A percentile compares a stretch with the other conserved stretches of the same genome.
phyloP scores from a whole-genome alignment of 2,329 filamentous ascomycete species.

The Alternaria novae-zelandiae region DNA sequence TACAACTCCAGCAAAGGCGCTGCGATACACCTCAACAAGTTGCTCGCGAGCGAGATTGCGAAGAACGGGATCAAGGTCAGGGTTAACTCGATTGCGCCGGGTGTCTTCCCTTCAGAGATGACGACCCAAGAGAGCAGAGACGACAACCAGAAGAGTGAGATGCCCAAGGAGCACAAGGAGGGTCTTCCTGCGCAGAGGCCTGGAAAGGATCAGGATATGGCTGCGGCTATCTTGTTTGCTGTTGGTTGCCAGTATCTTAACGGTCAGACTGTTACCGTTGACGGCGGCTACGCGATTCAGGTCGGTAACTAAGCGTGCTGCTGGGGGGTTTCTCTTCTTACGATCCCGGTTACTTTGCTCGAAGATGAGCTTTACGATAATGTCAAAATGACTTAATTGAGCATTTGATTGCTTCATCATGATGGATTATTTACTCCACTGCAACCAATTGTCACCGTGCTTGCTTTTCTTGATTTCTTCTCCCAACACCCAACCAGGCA shows the following conservation, averaged over 20 bases:
- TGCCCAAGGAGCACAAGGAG: constrained; percentile 60
- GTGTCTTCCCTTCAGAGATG: constrained; percentile 65
- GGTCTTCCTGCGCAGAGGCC: constrained; percentile 59
- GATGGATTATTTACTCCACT: neutral
- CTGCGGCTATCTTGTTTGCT: constrained; percentile 61
- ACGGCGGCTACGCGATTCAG: constrained; percentile 59
- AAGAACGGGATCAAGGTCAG: constrained; percentile 60
- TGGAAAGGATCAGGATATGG: constrained; percentile 66
- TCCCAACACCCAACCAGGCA: neutral
- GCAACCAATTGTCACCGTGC: neutral
- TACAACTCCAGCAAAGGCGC: constrained; percentile 60
- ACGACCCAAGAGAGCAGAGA: constrained; percentile 58
- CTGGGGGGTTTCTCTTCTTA: too few relatives aligned
- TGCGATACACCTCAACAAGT: constrained; percentile 61
- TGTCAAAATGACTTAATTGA: too few relatives aligned
- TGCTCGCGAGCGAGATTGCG: constrained; percentile 62
- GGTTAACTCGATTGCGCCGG: constrained; percentile 64
- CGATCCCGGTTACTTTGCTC: too few relatives aligned
- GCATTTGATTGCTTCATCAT: neutral
- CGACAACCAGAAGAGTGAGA: constrained; percentile 61
- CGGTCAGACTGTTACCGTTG: constrained; percentile 57
- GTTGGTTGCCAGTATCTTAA: constrained; percentile 60
- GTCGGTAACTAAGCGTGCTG: constrained; percentile 41
- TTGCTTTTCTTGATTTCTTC: neutral
- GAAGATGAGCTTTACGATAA: neutral